phyloP scores from a whole-genome alignment of 192 early-diverging fungal species.

The Cladochytrium replicatum region DNA sequence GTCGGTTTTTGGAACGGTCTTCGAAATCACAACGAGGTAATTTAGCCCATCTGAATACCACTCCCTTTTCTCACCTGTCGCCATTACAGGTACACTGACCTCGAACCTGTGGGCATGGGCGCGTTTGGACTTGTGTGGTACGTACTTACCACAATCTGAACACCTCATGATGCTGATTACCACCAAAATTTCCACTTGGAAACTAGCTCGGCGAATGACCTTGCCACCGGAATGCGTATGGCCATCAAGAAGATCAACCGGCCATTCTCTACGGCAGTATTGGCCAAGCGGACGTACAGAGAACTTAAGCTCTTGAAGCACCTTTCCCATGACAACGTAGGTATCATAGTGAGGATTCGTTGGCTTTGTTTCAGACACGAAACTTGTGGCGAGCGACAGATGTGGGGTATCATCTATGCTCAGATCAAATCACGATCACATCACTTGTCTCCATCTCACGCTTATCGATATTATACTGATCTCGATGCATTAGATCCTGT shows the following conservation, averaged over 20 bases:
- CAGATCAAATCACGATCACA: not conserved
- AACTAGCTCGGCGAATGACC: conserved; percentile 77
- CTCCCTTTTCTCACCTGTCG: not conserved
- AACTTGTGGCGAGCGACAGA: too few relatives aligned
- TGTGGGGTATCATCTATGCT: not conserved
- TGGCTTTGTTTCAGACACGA: too few relatives aligned
- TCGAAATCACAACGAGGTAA: conserved; percentile 26
- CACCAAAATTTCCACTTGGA: not conserved
- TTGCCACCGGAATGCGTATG: conserved; percentile 67
- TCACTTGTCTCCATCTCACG: not conserved
- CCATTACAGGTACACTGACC: conserved; percentile 65
- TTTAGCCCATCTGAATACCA: not conserved
- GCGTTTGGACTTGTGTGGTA: conserved; percentile 97
- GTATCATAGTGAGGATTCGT: too few relatives aligned
- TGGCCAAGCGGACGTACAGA: conserved; percentile 91
- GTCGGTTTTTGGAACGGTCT: conserved; percentile 26
- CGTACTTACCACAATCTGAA: conserved; percentile 3
- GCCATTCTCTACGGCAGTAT: conserved; percentile 82
- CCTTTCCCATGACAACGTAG: conserved; percentile 89
- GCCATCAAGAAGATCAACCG: conserved; percentile 97
- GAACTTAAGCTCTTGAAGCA: conserved; percentile 91
- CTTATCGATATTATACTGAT: not conserved
- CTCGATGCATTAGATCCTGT: conserved; percentile 57
- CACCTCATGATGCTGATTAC: not conserved
- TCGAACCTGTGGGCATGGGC: conserved; percentile 93